Evolutionary conservation across 139 green algal genomes (phyloP).

Genomic region (Gonium pectorale): DNA sequence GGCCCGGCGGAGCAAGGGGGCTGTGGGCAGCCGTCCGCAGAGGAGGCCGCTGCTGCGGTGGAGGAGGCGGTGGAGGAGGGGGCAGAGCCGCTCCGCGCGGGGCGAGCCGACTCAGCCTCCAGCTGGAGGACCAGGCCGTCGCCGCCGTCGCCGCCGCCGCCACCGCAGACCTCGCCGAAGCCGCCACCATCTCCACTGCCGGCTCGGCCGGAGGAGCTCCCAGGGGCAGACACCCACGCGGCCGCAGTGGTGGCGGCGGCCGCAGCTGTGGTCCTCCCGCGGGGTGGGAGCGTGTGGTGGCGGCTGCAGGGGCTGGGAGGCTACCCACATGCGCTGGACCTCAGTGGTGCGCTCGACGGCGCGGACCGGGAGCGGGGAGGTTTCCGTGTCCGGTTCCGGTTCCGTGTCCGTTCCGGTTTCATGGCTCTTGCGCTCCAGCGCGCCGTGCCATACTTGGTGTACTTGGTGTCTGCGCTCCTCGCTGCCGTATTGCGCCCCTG

Average conservation of each 20-base stretch:
- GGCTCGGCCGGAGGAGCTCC: no score
- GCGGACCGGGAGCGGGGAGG: no score
- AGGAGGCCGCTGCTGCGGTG: no score
- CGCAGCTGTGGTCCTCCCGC: not conserved
- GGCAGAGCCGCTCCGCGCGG: no score
- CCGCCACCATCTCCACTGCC: not conserved
- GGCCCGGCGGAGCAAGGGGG: no score
- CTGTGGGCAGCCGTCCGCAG: no score
- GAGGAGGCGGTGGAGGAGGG: not conserved
- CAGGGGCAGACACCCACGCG: no score
- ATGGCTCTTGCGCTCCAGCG: not conserved
- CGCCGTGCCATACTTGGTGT: no score
- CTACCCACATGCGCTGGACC: slow-evolving; percentile 37
- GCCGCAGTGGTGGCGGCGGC: no score
- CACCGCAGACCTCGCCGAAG: not conserved
- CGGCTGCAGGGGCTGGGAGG: slow-evolving; percentile 43
- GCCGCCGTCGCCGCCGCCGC: not conserved
- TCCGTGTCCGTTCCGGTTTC: not conserved
- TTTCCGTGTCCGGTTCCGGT: not conserved
- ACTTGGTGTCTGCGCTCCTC: no score
- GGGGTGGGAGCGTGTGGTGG: slow-evolving; percentile 32
- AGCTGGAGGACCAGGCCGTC: not conserved
- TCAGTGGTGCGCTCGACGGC: slow-evolving; percentile 36
- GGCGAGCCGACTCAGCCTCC: not conserved
- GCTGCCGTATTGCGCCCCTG: no score